Conservation (phyloP, 352 stramenopile species). For the Stramenopiles sp. region DNA sequence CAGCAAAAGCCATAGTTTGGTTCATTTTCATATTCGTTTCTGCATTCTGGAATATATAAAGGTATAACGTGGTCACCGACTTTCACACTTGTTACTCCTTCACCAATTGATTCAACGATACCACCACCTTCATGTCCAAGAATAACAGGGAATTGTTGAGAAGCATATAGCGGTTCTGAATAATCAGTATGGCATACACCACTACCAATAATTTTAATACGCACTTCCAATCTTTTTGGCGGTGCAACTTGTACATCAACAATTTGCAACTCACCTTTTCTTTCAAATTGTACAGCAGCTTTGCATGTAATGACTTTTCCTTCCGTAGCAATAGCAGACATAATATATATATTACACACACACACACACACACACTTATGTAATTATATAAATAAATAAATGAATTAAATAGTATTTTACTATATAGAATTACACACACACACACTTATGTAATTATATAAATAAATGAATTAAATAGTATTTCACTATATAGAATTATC, state of each 20-base stretch:
- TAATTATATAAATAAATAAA: too few relatives aligned
- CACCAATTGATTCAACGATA: slow-evolving; percentile 44
- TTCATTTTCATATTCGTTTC: slow-evolving; percentile 16
- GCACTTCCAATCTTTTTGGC: slow-evolving; percentile 41
- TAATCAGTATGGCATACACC: slow-evolving; percentile 62
- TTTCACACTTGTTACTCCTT: slow-evolving; percentile 44
- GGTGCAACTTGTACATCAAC: slow-evolving; percentile 48
- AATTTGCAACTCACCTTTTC: slow-evolving; percentile 53
- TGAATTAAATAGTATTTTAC: too few relatives aligned
- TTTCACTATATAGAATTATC: too few relatives aligned
- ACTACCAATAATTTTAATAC: slow-evolving; percentile 52
- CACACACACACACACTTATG: too few relatives aligned
- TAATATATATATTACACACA: too few relatives aligned
- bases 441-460: too few relatives aligned
- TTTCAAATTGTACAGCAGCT: slow-evolving; percentile 54
- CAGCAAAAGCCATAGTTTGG: slow-evolving; percentile 11
- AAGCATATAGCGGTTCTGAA: slow-evolving; percentile 15
- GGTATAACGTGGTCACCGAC: slow-evolving; percentile 45
- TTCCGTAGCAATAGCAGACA: background rate
- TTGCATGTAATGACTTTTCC: slow-evolving; percentile 54
- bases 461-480: too few relatives aligned
- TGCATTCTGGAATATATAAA: slow-evolving; percentile 25
- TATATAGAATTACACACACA: too few relatives aligned
- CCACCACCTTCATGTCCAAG: slow-evolving; percentile 64
- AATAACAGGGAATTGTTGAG: slow-evolving; percentile 49